Evolutionary conservation across 345 rosid species (phyloP), one percentile per base, ranked within the genome.

Genomic region (Brassica incana): DNA sequence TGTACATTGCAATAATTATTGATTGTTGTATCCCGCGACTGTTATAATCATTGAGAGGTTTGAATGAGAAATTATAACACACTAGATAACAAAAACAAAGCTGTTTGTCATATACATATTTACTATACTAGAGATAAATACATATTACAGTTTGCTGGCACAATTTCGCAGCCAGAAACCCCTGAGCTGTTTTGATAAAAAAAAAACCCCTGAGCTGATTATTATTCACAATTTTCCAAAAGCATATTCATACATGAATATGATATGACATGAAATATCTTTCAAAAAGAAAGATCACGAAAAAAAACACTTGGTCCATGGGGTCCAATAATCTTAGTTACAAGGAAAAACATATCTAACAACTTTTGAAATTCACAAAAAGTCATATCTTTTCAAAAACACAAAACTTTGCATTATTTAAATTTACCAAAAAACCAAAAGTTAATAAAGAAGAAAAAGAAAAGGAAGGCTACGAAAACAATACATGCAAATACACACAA

Each of bases 401-500:
- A 79, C 1, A 80, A 75, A 80, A 36, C 59, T 52, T 36, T 43
- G 64, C 68, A 67, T 32, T 65, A 66, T 35, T 50, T 16, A 32
- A 40, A 10, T 30, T 25, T 1, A 14, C 67, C 25, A 27, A 36
- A 29, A 68, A 27, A 18, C 52, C 59, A 67, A 79, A 65, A 72
- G 58, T 38, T 5, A 15, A 45, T 11, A 45, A 12, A 48, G 6
- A 48, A 14, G 3, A 30, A 0, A 32, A 54, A 36, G 38, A 8
- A 5, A 27, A 15, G 20, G 25, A 43, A n/a, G 50, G 58, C 11
- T 29, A 78, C 38, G 45, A 66, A 78, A 78, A 30, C 68, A 79
- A 74, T 33, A 79, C 70, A 73, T 67, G 43, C 74, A 79, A 73
- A 79, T 73, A 79, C 74, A 73, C 70, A 54, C 16, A 69, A 74